Evolutionary conservation across 2,329 filamentous ascomycete genomes (phyloP).

Genomic region (Ophiostoma triangulosporum): DNA sequence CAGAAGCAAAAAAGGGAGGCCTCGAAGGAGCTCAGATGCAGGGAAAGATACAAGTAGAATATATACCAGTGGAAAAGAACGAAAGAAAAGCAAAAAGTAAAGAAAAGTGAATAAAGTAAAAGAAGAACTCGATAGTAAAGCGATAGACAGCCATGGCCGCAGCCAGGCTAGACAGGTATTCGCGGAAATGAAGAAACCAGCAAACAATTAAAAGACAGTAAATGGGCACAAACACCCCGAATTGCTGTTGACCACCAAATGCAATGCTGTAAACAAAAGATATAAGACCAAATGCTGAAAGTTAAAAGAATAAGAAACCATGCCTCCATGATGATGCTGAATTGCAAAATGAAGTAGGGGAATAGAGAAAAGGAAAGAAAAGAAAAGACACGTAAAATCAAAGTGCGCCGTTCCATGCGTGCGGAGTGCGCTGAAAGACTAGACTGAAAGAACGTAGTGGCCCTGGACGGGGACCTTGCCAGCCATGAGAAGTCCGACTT

Average conservation of each 20-base stretch:
- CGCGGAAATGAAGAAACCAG: background rate
- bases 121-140: background rate
- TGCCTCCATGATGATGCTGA: background rate
- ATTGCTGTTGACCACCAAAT: constrained; percentile 1
- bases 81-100: background rate
- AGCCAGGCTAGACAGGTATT: constrained; percentile 6
- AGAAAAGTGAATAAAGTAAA: constrained; percentile 10
- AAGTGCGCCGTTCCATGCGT: constrained; percentile 2
- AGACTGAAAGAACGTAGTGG: constrained; percentile 67
- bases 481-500: constrained; percentile 79
- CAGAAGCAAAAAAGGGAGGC: background rate
- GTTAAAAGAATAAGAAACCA: constrained; percentile 3
- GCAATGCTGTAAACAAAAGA: constrained; percentile 5
- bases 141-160: background rate
- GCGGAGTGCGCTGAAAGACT: constrained; percentile 15
- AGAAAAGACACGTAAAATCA: background rate
- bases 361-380: background rate
- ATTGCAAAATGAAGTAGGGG: background rate
- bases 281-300: constrained; percentile 4
- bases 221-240: constrained; percentile 1
- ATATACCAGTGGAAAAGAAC: background rate
- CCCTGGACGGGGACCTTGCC: constrained; percentile 57
- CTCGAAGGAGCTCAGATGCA: background rate
- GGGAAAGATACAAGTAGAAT: background rate
- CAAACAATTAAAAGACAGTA: background rate